Evolutionary conservation across 306 rosid genomes (phyloP).

Genomic region (Delonix regia): DNA sequence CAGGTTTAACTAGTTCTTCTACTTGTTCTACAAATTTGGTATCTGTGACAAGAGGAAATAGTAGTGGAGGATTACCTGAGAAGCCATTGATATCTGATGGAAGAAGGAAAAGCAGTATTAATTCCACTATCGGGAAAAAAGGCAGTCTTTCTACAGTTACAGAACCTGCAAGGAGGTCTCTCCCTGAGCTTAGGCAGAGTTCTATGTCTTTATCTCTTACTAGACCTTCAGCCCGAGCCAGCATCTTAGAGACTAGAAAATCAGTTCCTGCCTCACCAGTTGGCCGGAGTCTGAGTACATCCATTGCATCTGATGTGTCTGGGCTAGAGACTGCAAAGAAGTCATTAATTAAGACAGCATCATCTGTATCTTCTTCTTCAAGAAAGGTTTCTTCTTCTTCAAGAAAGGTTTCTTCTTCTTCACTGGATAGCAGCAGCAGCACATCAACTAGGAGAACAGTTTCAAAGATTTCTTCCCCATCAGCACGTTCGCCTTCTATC

Average conservation of each 20-base stretch:
- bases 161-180: conserved; percentile 64
- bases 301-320: conserved; percentile 46
- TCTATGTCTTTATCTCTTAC: conserved; percentile 54
- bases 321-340: conserved; percentile 50
- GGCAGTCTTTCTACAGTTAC: conserved; percentile 30
- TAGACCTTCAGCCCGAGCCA: conserved; percentile 43
- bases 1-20: conserved; percentile 49
- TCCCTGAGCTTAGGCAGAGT: conserved; percentile 75
- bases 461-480: conserved; percentile 63
- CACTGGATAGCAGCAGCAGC: conserved; percentile 62
- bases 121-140: conserved; percentile 40
- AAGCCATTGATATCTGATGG: conserved; percentile 54
- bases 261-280: conserved; percentile 43
- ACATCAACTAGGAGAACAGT: conserved; percentile 63
- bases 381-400: conserved; percentile 56
- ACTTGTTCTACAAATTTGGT: conserved; percentile 47
- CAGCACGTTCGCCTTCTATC: conserved; percentile 54
- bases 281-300: conserved; percentile 46
- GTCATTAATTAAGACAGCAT: conserved; percentile 58
- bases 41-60: conserved; percentile 63
- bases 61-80: conserved; percentile 74
- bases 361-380: conserved; percentile 53
- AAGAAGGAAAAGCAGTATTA: conserved; percentile 35
- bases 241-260: conserved; percentile 52
- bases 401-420: conserved; percentile 52